Conservation (phyloP, 768 basidiomycete species). For the Lactarius psammicola region DNA sequence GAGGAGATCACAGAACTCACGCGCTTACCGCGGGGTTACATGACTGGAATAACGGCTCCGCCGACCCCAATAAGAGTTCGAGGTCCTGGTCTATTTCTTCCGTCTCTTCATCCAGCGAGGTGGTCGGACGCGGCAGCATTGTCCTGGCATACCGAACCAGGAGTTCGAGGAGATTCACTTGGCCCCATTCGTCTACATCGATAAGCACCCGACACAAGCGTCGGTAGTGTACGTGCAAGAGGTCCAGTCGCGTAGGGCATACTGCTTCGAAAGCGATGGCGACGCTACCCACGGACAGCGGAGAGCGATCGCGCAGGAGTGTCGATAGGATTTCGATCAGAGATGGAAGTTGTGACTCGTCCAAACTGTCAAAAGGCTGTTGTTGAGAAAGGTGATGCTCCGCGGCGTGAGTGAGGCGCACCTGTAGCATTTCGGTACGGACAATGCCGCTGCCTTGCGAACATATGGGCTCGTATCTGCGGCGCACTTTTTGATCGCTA, state of each 20-base stretch:
- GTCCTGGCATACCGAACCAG: slow-evolving; percentile 78
- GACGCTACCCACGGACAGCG: slow-evolving; percentile 85
- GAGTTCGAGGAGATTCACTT: slow-evolving; percentile 74
- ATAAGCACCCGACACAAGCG: slow-evolving; percentile 79
- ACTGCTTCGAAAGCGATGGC: slow-evolving; percentile 81
- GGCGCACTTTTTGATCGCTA: slow-evolving; percentile 91
- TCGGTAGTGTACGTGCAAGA: slow-evolving; percentile 86
- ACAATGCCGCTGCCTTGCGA: slow-evolving; percentile 86
- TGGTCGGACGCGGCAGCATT: slow-evolving; percentile 70
- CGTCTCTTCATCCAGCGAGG: slow-evolving; percentile 36
- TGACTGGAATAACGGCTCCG: slow-evolving; percentile 79
- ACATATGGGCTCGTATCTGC: slow-evolving; percentile 93
- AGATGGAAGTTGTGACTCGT: slow-evolving; percentile 65
- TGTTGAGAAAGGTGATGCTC: slow-evolving; percentile 1
- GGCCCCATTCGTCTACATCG: slow-evolving; percentile 97
- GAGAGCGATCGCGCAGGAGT: slow-evolving; percentile 71
- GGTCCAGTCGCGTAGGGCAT: slow-evolving; percentile 83
- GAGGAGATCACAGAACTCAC: not conserved
- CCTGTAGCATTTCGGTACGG: slow-evolving; percentile 85
- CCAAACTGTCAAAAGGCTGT: slow-evolving; percentile 54
- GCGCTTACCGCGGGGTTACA: slow-evolving; percentile 78
- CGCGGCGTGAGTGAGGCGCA: slow-evolving; percentile 36
- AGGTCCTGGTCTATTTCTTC: slow-evolving; percentile 78
- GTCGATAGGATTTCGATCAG: slow-evolving; percentile 66
- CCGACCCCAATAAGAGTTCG: slow-evolving; percentile 64